Evolutionary conservation across 2,329 filamentous ascomycete genomes (phyloP), one percentile per base, ranked within the genome.

Genomic region (Sporothrix globosa): DNA sequence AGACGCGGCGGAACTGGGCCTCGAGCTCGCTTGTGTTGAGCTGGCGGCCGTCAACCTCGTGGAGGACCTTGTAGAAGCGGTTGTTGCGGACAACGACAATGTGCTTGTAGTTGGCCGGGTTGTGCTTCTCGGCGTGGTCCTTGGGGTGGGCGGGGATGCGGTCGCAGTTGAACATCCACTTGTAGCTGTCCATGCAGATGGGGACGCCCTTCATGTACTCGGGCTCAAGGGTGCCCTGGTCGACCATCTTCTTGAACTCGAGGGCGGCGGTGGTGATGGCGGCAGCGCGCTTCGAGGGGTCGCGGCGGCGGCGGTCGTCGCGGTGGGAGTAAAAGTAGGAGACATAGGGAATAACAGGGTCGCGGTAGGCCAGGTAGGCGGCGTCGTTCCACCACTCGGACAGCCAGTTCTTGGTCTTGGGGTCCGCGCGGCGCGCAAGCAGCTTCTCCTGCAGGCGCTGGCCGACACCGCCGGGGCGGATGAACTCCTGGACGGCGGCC

Each of bases 271-370:
- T 93, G 0, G 92, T 90, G 74, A 99, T 91, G 74, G 95, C 94
- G 4, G 96, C 96, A 3, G 96, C 96, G 74, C 96, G 92, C 86
- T 96, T 97, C 73, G 91, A 90, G 0, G 96, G 96, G 80, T 97
- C 89, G 73, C 93, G 90, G 75, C 95, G 89, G 78, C 90, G 87
- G 75, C 92, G 90, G 82, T 99, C 96, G 81, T 99, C 96, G 75
- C 93, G 89, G 84, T 98, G 95, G 69, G 94, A 97, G 85, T 99
- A 99, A 84, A 99, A 99, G 87, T 99, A 99, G 81, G 93, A 97
- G 77, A 99, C 96, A 79, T 98, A 99, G 73, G 96, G 96, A 21
- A 98, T 92, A 61, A 99, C 92, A 13, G 96, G 96, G 80, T 98
- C 96, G 75, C 95, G 91, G 84, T 98, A 98, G 74, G 83, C 87